A percentile compares a stretch with the other conserved stretches of the same genome.
phyloP scores from a whole-genome alignment of 306 rosid genomes.

The Mimosa pudica region DNA sequence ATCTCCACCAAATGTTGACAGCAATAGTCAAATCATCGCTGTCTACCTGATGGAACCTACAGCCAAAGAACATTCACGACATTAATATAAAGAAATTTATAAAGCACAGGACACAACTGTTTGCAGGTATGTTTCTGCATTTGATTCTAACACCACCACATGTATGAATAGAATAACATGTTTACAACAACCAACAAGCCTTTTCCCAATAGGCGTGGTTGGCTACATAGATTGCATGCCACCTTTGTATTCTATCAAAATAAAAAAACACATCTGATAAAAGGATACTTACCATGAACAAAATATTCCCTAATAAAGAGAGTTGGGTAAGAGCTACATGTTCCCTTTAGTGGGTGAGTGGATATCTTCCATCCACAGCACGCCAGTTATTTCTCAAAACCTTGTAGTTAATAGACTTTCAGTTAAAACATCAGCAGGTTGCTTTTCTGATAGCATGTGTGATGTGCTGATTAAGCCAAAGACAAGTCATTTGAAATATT shows the following conservation, averaged over 20 bases:
- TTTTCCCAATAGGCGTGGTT: not conserved
- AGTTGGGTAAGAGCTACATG: not conserved
- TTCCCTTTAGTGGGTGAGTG: not conserved
- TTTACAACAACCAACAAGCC: not conserved
- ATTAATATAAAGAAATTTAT: not conserved
- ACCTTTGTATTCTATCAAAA: not conserved
- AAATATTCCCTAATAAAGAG: not conserved
- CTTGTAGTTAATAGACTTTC: not conserved
- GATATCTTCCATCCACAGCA: not conserved
- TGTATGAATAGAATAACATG: not conserved
- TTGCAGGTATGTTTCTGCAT: not conserved
- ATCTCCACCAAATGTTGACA: conserved; percentile 94
- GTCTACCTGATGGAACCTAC: conserved; percentile 93
- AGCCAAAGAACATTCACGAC: conserved; percentile 19
- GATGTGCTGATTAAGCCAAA: not conserved
- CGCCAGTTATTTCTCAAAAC: not conserved
- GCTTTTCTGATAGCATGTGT: not conserved
- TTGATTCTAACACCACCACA: not conserved
- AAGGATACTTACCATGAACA: not conserved
- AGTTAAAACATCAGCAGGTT: not conserved
- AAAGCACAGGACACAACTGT: not conserved
- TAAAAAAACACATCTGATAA: not conserved
- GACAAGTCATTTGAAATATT: not conserved
- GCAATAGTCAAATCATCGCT: conserved; percentile 92
- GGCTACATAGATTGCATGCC: too few relatives aligned